Evolutionary conservation across 129 eudicot genomes (phyloP).

Genomic region (Tagetes erecta): DNA sequence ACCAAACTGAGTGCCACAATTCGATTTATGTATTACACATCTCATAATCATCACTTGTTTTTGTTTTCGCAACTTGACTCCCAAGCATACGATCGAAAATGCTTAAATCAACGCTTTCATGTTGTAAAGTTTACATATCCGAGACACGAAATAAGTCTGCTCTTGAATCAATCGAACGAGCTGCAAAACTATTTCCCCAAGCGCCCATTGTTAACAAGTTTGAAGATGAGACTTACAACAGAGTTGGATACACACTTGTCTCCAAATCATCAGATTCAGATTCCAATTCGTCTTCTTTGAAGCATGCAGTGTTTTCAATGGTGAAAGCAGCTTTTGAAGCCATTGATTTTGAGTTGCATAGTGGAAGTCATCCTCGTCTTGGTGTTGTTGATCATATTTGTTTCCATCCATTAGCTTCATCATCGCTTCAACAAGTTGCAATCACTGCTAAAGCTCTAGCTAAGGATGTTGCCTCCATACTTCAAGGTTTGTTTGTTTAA

Average conservation of each 20-base stretch:
- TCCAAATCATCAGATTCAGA: constrained; percentile 39
- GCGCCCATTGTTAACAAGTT: constrained; percentile 76
- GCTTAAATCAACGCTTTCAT: constrained; percentile 66
- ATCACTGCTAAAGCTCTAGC: constrained; percentile 65
- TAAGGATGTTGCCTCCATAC: constrained; percentile 63
- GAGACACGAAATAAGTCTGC: constrained; percentile 91
- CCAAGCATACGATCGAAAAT: background rate
- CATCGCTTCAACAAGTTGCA: constrained; percentile 68
- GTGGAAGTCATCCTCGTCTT: constrained; percentile 90
- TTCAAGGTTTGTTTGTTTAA: constrained; percentile 52
- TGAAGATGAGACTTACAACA: constrained; percentile 80
- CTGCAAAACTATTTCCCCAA: constrained; percentile 66
- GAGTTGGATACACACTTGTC: constrained; percentile 96
- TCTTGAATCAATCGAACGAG: constrained; percentile 71
- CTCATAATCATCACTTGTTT: too few species aligned
- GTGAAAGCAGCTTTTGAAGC: constrained; percentile 77
- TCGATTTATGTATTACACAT: too few species aligned
- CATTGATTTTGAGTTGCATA: constrained; percentile 66
- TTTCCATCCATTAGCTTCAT: constrained; percentile 64
- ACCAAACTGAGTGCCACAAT: too few species aligned
- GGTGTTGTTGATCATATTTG: constrained; percentile 96
- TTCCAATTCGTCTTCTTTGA: constrained; percentile 35
- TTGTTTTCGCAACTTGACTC: too few species aligned
- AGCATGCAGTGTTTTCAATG: constrained; percentile 69
- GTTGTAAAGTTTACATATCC: constrained; percentile 90